phyloP scores from a whole-genome alignment of 768 basidiomycete genomes.

The Clathrus columnatus region DNA sequence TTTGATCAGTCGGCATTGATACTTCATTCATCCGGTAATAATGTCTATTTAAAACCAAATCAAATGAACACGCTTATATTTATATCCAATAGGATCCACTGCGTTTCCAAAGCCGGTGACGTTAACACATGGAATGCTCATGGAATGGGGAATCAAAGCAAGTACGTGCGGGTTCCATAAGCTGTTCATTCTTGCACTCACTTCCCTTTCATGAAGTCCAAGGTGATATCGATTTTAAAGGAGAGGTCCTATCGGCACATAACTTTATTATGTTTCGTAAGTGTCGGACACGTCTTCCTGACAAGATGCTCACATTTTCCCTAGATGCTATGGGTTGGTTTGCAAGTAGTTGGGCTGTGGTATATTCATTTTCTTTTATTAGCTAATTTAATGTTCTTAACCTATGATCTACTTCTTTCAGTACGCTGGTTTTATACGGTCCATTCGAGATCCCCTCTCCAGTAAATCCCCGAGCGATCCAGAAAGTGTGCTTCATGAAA shows the following conservation, averaged over 20 bases:
- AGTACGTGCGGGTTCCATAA: too few relatives aligned
- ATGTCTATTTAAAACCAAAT: background rate
- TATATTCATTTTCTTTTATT: background rate
- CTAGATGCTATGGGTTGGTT: conserved; percentile 1
- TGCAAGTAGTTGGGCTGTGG: background rate
- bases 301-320: background rate
- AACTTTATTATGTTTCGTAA: background rate
- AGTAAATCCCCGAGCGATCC: conserved; percentile 8
- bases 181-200: background rate
- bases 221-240: background rate
- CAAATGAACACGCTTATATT: background rate
- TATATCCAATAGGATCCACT: conserved; percentile 10
- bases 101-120: conserved; percentile 13
- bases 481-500: conserved; percentile 10
- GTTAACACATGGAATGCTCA: conserved; percentile 5
- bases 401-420: background rate
- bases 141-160: background rate
- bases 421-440: background rate
- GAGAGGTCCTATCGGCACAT: background rate
- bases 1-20: conserved; percentile 15
- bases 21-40: conserved; percentile 21
- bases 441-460: conserved; percentile 10
- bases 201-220: background rate
- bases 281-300: background rate
- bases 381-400: background rate